A percentile compares a stretch with the other conserved stretches of the same genome.
These are phyloP conservation scores for Fusarium concolor DNA, from an alignment of 2,329 filamentous ascomycete species.

Conservation along the genomic window DNA sequence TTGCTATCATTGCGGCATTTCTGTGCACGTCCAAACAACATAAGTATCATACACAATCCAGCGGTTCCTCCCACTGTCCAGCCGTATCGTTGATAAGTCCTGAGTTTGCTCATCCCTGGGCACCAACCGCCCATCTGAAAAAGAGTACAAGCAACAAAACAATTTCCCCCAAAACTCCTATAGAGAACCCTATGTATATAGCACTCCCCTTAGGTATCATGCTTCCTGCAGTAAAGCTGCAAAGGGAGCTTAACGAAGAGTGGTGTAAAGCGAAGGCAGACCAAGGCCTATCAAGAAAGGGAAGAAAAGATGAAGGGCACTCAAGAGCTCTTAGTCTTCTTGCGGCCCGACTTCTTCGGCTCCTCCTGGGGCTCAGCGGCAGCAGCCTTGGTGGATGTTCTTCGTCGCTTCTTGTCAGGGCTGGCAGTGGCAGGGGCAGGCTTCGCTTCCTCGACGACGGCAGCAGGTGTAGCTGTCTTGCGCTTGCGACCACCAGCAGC, in stretches of 20 bases:
- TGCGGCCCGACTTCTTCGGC: conserved; percentile 69
- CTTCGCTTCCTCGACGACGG: conserved; percentile 55
- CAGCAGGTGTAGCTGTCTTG: conserved; percentile 64
- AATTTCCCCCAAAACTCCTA: conserved; percentile 40
- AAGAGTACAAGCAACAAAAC: conserved; percentile 23
- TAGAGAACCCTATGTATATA: conserved; percentile 37
- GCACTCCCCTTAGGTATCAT: conserved; percentile 44
- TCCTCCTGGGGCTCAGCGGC: conserved; percentile 66
- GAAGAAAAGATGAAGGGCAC: conserved; percentile 28
- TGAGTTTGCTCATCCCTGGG: conserved; percentile 23
- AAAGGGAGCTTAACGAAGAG: conserved; percentile 37
- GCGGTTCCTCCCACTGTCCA: conserved; percentile 20
- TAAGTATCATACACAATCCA: conserved; percentile 38
- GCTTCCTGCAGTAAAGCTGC: conserved; percentile 21
- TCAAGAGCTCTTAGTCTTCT: conserved; percentile 64
- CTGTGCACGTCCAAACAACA: conserved; percentile 44
- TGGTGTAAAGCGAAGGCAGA: conserved; percentile 19
- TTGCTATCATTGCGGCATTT: conserved; percentile 49
- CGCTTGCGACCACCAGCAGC: conserved; percentile 64
- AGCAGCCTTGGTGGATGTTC: conserved; percentile 65
- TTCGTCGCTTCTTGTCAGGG: conserved; percentile 73
- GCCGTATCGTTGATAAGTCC: conserved; percentile 18
- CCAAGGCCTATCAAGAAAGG: conserved; percentile 32
- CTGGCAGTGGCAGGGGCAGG: conserved; percentile 63
- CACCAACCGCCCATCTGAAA: conserved; percentile 27